Evolutionary conservation across 805 yeast genomes (phyloP), one percentile per base, ranked within the genome.

Genomic region (Wickerhamiella alocasiicola): DNA sequence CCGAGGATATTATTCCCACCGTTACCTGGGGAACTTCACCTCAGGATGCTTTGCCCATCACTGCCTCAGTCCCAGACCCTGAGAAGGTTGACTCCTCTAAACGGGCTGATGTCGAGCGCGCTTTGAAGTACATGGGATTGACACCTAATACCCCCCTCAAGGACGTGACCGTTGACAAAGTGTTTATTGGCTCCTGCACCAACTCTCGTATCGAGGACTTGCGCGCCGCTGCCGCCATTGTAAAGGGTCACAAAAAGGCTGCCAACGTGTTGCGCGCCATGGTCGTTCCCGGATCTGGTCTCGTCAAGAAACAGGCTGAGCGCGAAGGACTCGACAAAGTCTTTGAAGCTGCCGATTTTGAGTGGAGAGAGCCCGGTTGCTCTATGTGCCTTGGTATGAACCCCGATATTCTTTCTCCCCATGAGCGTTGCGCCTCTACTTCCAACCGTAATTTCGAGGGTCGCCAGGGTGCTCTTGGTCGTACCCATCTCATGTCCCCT

Each of bases 11-110:
- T 46, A 75, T 81, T 39, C 98, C 98, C 51, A 91, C 98, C 18
- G 84, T 91, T 47, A 91, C 98, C 19, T 91, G 98, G 98, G 98
- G 98, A 68, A 91, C 91, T 52, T 88, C 97, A 54, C 98, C 98
- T 24, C 97, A 91, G 66, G 98, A 91, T 59, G 97, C 97, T 35
- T 68, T 91, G 49, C 96, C 98, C 46, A 87, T 91, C 54, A 79
- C 93, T 12, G 94, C 82, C 27, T 55, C 64, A 15, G 94, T 85
- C 34, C 98, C 98, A 39, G 93, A 91, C 59, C 98, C 98, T 46
- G 59, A 76, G n/a, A 64, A 64, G 42, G 62, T 54, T 19, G 71
- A 74, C 20, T 82, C 88, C 47, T 76, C 77, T 59, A 74, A 74
- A 60, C 77, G 74, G 55, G 67, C 80, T 11, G 91, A 93, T 56